Evolutionary conservation across 2,329 filamentous ascomycete genomes (phyloP), one percentile per base, ranked within the genome.

Genomic region (Apiospora marii): DNA sequence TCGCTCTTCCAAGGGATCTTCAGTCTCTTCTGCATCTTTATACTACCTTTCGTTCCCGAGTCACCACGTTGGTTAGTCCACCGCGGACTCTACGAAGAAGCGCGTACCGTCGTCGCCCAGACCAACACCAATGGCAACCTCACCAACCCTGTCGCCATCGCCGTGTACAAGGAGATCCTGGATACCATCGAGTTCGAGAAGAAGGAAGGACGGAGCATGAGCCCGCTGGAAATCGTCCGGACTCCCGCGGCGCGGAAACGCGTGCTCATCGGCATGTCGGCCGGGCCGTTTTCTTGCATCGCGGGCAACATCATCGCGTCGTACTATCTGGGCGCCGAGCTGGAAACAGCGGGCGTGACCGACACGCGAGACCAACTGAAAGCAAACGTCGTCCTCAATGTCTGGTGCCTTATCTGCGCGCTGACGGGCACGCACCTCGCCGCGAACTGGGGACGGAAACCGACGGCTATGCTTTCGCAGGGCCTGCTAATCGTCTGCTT

Each of bases 361-460:
- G 76, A 83, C 68, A 73, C 78, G 0, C 79, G 74, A 1, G 79
- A 79, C 12, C 85, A 86, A 71, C 76, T 85, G 14, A 79, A 83
- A 76, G 81, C 78, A 51, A 89, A 88, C 58, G 83, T 89, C 46
- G 83, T 87, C 0, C 79, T 89, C n/a, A 88, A 87, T 72, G 84
- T 82, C 2, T 89, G 83, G 82, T 88, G 85, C 71, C 79, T 89
- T 0, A 76, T 79, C 7, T 84, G 82, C 71, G 78, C 82, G 43
- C 76, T 88, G 0, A 51, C 78, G 1, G 87, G 86, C 0, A 87
- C 86, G 1, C 81, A 83, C 5, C 78, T 87, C 8, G 79, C 80
- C 0, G 82, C 84, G 22, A 77, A 69, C 34, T 83, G 84, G 80
- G 86, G 87, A 10, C 83, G 87, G 13, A 87, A 85, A 72, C 79